Conservation (phyloP, 768 basidiomycete genomes). For the Tulasnella sp. region DNA sequence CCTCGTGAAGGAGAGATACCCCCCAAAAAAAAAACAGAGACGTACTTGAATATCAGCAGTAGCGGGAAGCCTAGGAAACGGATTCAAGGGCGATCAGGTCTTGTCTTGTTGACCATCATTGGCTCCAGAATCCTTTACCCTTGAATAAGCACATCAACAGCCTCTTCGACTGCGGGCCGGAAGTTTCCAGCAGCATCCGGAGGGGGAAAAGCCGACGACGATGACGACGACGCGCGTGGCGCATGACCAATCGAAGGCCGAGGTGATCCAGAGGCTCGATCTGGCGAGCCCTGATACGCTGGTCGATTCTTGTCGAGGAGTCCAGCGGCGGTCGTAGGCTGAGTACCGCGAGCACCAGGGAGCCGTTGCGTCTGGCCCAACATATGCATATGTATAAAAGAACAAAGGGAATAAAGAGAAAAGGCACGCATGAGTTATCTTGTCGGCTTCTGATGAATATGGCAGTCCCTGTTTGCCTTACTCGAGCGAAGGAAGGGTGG, state of each 20-base stretch:
- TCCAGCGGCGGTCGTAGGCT: constrained; percentile 6
- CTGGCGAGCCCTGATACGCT: constrained; percentile 8
- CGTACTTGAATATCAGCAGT: neutral
- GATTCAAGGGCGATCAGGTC: neutral
- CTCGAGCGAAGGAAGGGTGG: constrained; percentile 83
- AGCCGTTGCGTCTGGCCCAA: constrained; percentile 5
- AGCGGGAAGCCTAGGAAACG: neutral
- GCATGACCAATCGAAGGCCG: too few relatives aligned
- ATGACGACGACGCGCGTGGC: neutral
- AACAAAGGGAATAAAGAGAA: constrained; percentile 13
- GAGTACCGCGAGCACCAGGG: neutral
- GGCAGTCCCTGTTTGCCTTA: too few relatives aligned
- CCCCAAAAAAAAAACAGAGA: too few relatives aligned
- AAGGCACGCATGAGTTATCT: neutral
- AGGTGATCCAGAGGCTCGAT: neutral
- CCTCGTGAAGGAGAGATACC: too few relatives aligned
- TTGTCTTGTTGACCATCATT: neutral
- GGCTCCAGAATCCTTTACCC: neutral
- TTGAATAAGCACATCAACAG: constrained; percentile 11
- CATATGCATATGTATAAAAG: neutral
- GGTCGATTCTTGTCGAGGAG: constrained; percentile 13
- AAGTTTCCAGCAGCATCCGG: too few relatives aligned
- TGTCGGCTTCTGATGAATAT: neutral
- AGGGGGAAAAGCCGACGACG: too few relatives aligned
- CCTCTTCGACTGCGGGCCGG: neutral